Evolutionary conservation across 2,329 filamentous ascomycete species (phyloP).

Genomic region (Clonostachys rhizophaga): DNA sequence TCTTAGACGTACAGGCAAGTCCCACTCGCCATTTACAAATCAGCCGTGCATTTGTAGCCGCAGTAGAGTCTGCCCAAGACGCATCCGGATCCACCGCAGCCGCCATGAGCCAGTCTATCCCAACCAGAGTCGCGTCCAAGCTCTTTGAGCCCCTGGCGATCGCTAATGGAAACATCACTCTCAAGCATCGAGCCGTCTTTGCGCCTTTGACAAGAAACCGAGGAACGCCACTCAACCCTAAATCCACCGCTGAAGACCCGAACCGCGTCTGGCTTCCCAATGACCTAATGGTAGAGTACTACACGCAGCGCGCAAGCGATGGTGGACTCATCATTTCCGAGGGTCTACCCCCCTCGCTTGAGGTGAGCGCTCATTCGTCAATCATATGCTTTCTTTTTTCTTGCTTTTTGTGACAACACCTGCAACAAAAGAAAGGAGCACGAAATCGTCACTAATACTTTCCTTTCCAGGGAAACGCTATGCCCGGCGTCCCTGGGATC

Average conservation of each 20-base stretch:
- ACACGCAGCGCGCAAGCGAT: conserved; percentile 31
- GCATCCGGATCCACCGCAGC: too few species aligned
- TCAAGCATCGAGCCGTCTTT: conserved; percentile 45
- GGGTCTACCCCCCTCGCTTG: conserved; percentile 40
- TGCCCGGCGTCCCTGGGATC: conserved; percentile 51
- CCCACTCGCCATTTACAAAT: too few species aligned
- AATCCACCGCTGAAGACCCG: conserved; percentile 36
- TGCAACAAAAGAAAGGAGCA: too few species aligned
- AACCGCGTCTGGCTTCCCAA: conserved; percentile 44
- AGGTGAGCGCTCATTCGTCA: conserved; percentile 10
- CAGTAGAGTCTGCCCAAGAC: too few species aligned
- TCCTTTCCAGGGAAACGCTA: conserved; percentile 16
- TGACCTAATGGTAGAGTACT: conserved; percentile 34
- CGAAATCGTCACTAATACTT: neutral
- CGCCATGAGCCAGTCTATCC: too few species aligned
- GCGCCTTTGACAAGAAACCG: conserved; percentile 50
- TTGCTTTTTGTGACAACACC: neutral
- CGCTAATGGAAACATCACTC: conserved; percentile 34
- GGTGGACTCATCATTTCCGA: conserved; percentile 38
- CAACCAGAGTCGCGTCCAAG: too few species aligned
- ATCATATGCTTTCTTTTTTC: neutral
- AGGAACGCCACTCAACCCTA: conserved; percentile 31
- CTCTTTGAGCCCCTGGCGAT: conserved; percentile 25
- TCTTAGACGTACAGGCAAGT: too few species aligned
- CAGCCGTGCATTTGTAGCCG: too few species aligned